These are phyloP conservation scores for Sarcomyxa edulis DNA, from an alignment of 768 basidiomycete species.

Conservation along the genomic window DNA sequence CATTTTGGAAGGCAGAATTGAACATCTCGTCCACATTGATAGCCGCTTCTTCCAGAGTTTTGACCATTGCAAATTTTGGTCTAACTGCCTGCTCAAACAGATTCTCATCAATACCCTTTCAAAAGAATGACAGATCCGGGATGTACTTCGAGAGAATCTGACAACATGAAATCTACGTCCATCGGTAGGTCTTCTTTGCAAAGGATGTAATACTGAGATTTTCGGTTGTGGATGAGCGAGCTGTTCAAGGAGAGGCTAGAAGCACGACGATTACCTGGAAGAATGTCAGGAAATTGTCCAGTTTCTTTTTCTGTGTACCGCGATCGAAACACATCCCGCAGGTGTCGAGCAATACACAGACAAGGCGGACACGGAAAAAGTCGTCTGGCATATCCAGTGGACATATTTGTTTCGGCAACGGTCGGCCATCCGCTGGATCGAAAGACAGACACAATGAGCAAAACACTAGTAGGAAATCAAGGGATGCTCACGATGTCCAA, in stretches of 20 bases:
- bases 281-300: constrained; percentile 89
- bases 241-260: constrained; percentile 1
- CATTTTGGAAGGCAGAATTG: constrained; percentile 54
- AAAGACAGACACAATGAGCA: constrained; percentile 9
- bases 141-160: constrained; percentile 86
- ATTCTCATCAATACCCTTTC: too few species aligned
- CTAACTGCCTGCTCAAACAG: constrained; percentile 61
- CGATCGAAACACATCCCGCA: constrained; percentile 98
- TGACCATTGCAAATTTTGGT: constrained; percentile 67
- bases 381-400: constrained; percentile 91
- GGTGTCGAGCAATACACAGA: constrained; percentile 90
- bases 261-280: constrained; percentile 65
- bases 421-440: constrained; percentile 77
- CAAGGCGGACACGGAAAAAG: constrained; percentile 88
- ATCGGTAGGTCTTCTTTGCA: constrained; percentile 89
- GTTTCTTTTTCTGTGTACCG: constrained; percentile 85
- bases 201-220: constrained; percentile 83
- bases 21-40: constrained; percentile 88
- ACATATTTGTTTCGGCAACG: constrained; percentile 69
- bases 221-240: background rate
- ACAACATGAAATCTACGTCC: constrained; percentile 97
- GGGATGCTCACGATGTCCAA: constrained; percentile 82
- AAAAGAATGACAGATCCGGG: background rate
- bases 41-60: constrained; percentile 83
- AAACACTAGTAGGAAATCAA: background rate